Percentiles rank a stretch among this genome's conserved stretches.
Conservation (phyloP, 2,329 filamentous ascomycete species). For the Leptoxyphium fumago region DNA sequence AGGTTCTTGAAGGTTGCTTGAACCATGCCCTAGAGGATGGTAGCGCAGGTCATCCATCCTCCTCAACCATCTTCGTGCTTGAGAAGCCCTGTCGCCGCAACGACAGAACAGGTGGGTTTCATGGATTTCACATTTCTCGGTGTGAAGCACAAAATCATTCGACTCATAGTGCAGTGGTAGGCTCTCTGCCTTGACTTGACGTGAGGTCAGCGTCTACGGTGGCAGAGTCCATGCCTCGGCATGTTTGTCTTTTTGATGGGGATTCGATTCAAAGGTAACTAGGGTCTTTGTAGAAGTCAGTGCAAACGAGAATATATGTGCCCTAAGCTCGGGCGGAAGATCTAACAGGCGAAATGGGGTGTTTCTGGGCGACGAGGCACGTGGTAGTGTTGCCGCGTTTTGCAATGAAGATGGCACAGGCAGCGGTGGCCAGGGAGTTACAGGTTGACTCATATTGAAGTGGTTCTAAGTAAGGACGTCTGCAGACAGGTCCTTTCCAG, state of each 20-base stretch:
- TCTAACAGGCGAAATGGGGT: slow-evolving; percentile 6
- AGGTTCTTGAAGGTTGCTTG: not conserved
- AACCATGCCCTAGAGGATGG: not conserved
- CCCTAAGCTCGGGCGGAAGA: slow-evolving; percentile 14
- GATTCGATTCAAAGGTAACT: slow-evolving; percentile 17
- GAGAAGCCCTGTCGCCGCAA: slow-evolving; percentile 8
- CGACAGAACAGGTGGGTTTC: not conserved
- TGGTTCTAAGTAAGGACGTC: too few species aligned
- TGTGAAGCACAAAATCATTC: slow-evolving; percentile 18
- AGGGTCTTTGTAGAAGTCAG: slow-evolving; percentile 9
- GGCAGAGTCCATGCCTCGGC: slow-evolving; percentile 12
- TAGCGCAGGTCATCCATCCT: slow-evolving; percentile 6
- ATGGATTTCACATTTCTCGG: slow-evolving; percentile 6
- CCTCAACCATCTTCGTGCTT: slow-evolving; percentile 13
- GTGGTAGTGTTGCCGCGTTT: too few species aligned
- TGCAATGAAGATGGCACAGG: too few species aligned
- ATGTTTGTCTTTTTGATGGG: slow-evolving; percentile 15
- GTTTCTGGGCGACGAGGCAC: too few species aligned
- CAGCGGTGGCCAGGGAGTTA: too few species aligned
- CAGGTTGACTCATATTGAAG: too few species aligned
- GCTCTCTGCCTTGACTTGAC: slow-evolving; percentile 14
- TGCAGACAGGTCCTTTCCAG: too few species aligned
- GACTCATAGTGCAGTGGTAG: slow-evolving; percentile 16
- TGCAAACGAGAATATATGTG: slow-evolving; percentile 12
- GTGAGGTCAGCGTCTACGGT: slow-evolving; percentile 12